Evolutionary conservation across 495 filamentous ascomycete genomes (phyloP), one percentile per base, ranked within the genome.

Genomic region (Neurospora terricola): DNA sequence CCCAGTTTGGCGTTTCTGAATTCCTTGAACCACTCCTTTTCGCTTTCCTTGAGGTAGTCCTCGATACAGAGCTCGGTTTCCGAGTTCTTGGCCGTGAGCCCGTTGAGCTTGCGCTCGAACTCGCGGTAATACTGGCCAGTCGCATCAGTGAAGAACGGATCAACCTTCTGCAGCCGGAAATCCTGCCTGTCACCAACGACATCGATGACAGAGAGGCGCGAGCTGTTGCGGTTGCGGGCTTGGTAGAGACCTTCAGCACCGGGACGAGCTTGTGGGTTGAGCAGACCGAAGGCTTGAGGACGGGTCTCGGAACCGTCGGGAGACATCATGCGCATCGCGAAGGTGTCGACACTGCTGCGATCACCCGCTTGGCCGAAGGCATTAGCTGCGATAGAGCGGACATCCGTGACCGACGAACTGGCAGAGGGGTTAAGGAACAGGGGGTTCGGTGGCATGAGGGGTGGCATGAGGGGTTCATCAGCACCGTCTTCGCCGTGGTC

Each of bases 71-170:
- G 83, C 27, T 86, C 79, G 1, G 79, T 82, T 66, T 88, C 85
- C 1, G 88, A 90, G 48, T 82, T 88, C 73, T 89, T 90, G 72
- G 82, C 83, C 54, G 85, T 86, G 2, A 90, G 83, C 6, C 80
- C 76, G 0, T 82, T 78, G 11, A 89, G 83, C 72, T 84, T 83
- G 76, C 84, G 83, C 73, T 87, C 83, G 74, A 91, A 91, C 10
- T 80, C 80, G 10, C 83, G 78, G 68, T 87, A 87, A 78, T 88
- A 91, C 38, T 85, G 75, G 18, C 88, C 88, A n/a, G 84, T 86
- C 8, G 83, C 82, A 77, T 91, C 90, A 11, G 86, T 90, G 76
- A 91, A 91, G 80, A 88, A 89, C 3, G 88, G 88, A 72, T 90
- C 87, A 23, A 91, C 87, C 74, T 90, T 88, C 73, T 91, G 89